Percentiles rank a stretch among this genome's conserved stretches.
These are phyloP conservation scores for Stephanocyclus meneghinianus DNA, from an alignment of 352 stramenopile genomes.

Conservation along the genomic window DNA sequence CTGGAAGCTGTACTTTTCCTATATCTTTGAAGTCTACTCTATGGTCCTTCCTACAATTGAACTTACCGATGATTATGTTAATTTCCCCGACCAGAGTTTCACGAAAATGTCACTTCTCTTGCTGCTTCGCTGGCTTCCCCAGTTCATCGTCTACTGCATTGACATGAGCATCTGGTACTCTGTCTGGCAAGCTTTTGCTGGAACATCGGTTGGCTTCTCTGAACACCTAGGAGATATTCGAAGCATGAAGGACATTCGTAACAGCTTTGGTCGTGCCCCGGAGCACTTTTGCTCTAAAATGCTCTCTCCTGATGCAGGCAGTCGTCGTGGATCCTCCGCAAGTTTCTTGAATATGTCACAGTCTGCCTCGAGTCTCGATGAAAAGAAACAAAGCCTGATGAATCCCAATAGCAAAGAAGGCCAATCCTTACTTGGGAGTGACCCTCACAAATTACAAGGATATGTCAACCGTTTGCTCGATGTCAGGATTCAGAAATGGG, in stretches of 20 bases:
- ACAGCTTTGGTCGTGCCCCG: conserved; percentile 80
- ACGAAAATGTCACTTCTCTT: conserved; percentile 88
- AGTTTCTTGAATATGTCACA: conserved; percentile 62
- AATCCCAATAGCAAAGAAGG: conserved; percentile 61
- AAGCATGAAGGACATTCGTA: conserved; percentile 82
- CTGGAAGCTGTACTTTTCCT: conserved; percentile 98
- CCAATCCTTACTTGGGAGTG: conserved; percentile 68
- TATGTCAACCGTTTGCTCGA: conserved; percentile 85
- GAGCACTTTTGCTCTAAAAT: conserved; percentile 85
- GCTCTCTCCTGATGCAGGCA: conserved; percentile 80
- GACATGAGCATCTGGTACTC: conserved; percentile 97
- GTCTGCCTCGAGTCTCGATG: conserved; percentile 40
- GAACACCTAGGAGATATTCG: conserved; percentile 95
- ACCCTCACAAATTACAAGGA: conserved; percentile 79
- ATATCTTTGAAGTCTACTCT: conserved; percentile 96
- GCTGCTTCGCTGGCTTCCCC: conserved; percentile 92
- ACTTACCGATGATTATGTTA: conserved; percentile 94
- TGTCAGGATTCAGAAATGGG: conserved; percentile 95
- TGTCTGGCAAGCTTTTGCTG: conserved; percentile 95
- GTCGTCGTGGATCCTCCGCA: conserved; percentile 75
- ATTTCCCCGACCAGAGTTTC: conserved; percentile 84
- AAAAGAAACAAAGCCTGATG: conserved; percentile 42
- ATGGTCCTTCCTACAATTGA: conserved; percentile 93
- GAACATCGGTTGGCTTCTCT: conserved; percentile 94
- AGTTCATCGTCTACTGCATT: conserved; percentile 97